Evolutionary conservation across 2,329 filamentous ascomycete species (phyloP), one percentile per base, ranked within the genome.

Genomic region (Leptographium lundbergii): DNA sequence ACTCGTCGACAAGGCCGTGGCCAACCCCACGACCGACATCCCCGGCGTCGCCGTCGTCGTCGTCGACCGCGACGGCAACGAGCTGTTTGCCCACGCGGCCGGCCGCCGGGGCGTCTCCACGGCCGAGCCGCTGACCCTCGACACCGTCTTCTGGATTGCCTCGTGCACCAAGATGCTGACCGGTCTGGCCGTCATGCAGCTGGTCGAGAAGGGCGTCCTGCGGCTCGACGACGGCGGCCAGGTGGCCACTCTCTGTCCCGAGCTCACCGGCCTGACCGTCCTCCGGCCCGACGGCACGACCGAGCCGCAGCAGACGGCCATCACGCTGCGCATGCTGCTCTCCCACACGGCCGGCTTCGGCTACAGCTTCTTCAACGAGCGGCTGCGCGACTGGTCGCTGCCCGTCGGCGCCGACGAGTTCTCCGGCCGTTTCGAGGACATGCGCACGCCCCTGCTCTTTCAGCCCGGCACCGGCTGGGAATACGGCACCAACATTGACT

Each of bases 81-180:
- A 78, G 10, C 67, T 77, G 0, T 76, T 80, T 62, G 70, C 72
- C 2, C 72, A 82, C 63, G 70, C 78, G 0, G 69, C 76, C 0
- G 81, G 80, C 0, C 75, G 72, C 22, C 69, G 73, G 3, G 80
- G 79, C 0, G 54, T 73, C 6, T 69, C 56, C 0, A 70, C 71
- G 2, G 63, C 71, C 0, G 75, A 81, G 53, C 71, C 76, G 4
- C 82, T 88, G 78, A 77, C 76, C 0, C 69, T 82, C 7, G 82
- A 88, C 47, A 81, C 74, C 10, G 71, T 82, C 1, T 87, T 85
- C 66, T 82, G 77, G 78, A 72, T 83, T 6, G 80, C 80, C 0
- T 81, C 78, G 0, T 81, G 77, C 65, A 81, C 81, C 19, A 84
- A 84, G 68, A 72, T 81, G 71, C 69, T 83, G 14, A 70, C 73